A percentile compares a stretch with the other conserved stretches of the same genome.
Conservation (phyloP, 1,284 basidiomycete species). For the Neonothopanus nambi region DNA sequence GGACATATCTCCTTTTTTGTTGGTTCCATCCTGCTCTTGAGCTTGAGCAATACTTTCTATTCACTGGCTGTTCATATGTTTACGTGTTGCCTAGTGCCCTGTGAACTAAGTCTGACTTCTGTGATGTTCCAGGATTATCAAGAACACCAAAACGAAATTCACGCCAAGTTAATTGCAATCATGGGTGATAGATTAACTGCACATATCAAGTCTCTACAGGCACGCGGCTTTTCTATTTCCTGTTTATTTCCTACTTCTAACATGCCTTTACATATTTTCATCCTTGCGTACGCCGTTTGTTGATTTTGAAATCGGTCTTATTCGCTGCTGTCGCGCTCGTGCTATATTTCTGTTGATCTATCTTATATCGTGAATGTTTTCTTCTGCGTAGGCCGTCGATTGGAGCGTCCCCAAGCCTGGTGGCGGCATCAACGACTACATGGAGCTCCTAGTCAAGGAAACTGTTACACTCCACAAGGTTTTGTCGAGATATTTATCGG, state of each 20-base stretch:
- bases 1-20: too few relatives aligned
- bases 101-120: too few relatives aligned
- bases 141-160: constrained; percentile 99
- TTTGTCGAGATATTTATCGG: constrained; percentile 85
- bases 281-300: constrained; percentile 1
- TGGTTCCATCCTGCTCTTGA: neutral
- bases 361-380: constrained; percentile 12
- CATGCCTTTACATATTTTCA: too few relatives aligned
- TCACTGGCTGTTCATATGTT: too few relatives aligned
- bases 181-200: constrained; percentile 94
- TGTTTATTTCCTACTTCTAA: too few relatives aligned
- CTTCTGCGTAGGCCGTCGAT: constrained; percentile 57
- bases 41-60: too few relatives aligned
- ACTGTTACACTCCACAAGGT: constrained; percentile 97
- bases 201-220: constrained; percentile 81
- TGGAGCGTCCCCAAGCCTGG: constrained; percentile 68
- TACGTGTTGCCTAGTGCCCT: too few relatives aligned
- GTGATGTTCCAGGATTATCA: constrained; percentile 77
- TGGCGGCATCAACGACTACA: constrained; percentile 76
- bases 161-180: constrained; percentile 95
- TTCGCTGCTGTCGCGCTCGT: neutral
- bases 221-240: constrained; percentile 32
- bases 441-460: constrained; percentile 92
- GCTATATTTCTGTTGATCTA: neutral
- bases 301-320: too few relatives aligned